Conservation (phyloP, 768 basidiomycete species). For the Kwoniella europaea region DNA sequence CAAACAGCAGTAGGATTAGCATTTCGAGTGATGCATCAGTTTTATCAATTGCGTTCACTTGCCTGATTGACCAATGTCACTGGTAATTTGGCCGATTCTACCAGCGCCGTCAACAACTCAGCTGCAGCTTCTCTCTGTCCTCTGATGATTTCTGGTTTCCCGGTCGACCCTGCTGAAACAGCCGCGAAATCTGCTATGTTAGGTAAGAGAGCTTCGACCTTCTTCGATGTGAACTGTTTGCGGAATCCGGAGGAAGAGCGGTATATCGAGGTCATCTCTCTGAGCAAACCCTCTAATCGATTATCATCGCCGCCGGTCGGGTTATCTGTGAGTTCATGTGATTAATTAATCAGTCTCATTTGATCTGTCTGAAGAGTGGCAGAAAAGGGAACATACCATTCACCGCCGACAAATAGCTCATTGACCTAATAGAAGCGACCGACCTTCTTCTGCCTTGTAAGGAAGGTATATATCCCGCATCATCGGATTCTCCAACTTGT, state of each 20-base stretch:
- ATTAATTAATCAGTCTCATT: neutral
- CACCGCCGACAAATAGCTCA: constrained; percentile 27
- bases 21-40: neutral
- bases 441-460: constrained; percentile 32
- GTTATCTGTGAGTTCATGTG: neutral
- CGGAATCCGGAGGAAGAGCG: constrained; percentile 39
- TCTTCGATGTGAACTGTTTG: constrained; percentile 31
- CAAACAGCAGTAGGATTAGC: neutral
- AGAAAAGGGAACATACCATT: constrained; percentile 16
- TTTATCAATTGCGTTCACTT: constrained; percentile 4
- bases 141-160: constrained; percentile 20
- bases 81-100: constrained; percentile 40
- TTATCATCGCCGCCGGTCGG: constrained; percentile 11
- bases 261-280: constrained; percentile 31
- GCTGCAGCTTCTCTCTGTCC: constrained; percentile 34
- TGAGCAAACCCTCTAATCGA: constrained; percentile 34
- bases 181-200: constrained; percentile 47
- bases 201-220: constrained; percentile 43
- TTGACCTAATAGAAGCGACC: constrained; percentile 38
- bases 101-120: constrained; percentile 32
- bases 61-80: constrained; percentile 36
- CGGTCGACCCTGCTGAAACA: constrained; percentile 29
- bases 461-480: constrained; percentile 21
- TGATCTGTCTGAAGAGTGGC: neutral
- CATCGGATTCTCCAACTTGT: constrained; percentile 39